A percentile compares a stretch with the other conserved stretches of the same genome.
phyloP scores from a whole-genome alignment of 352 stramenopile species.

The Phytophthora megakarya region DNA sequence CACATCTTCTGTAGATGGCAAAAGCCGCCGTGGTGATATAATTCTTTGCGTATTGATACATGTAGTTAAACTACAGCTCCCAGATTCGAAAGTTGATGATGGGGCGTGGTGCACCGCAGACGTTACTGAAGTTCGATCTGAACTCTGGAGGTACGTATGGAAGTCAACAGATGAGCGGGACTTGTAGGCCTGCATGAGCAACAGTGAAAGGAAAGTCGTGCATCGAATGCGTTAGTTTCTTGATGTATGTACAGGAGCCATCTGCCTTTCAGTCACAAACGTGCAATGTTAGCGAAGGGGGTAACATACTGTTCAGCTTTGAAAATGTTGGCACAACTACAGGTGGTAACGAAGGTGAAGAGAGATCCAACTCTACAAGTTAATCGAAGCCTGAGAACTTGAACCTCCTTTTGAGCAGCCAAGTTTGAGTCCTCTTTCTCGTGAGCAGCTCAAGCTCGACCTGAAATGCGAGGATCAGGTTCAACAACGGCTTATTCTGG shows the following conservation, averaged over 20 bases:
- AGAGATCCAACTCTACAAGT: not conserved
- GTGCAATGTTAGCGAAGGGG: not conserved
- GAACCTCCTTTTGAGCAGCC: not conserved
- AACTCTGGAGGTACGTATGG: slow-evolving; percentile 5
- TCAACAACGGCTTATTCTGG: too few relatives aligned
- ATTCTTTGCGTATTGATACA: slow-evolving; percentile 2
- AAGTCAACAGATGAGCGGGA: not conserved
- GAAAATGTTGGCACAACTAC: too few relatives aligned
- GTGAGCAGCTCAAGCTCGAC: too few relatives aligned
- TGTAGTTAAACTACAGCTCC: not conserved
- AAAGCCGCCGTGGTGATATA: not conserved
- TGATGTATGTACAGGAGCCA: not conserved
- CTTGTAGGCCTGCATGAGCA: not conserved
- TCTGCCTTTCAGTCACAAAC: not conserved
- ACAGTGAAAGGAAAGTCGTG: not conserved
- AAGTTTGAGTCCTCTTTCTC: too few relatives aligned
- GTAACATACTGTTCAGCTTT: too few relatives aligned
- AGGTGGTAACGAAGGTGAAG: not conserved
- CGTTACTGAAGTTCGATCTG: slow-evolving; percentile 13
- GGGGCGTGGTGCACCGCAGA: not conserved
- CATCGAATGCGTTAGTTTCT: not conserved
- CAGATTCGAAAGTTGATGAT: slow-evolving; percentile 7
- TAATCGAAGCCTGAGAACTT: not conserved
- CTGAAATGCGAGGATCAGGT: too few relatives aligned
- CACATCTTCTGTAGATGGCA: not conserved